Base-by-base conservation (phyloP, 1,284 basidiomycete species). In the Ustilago trichophora region DNA sequence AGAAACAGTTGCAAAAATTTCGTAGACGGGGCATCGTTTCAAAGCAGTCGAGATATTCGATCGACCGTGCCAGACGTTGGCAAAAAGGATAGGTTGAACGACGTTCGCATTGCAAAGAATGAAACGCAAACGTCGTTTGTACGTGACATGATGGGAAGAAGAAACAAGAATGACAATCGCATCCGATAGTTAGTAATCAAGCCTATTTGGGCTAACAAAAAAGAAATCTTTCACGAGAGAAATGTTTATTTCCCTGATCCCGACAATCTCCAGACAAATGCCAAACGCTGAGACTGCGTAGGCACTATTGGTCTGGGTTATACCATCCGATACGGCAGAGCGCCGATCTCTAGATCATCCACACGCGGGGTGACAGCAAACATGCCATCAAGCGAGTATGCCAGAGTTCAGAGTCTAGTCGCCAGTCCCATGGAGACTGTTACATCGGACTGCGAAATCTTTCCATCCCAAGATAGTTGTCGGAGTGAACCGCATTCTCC, bases 31-130 rank as follows among this genome's bases (percentile, higher is more conserved):
- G 46, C 47, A 62, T 60, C 64, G 57, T 51, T 63, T 63, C 55
- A 63, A 47, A 52, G 63, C 56, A 49, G 44, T 55, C 52, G 55
- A 34, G 13, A 31, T 12, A 15, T 27, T 46, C 62, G 54, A 38
- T 49, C 48, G 19, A 21, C 7, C 27, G 27, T 7, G 46, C 50
- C 62, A 53, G 21, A 29, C 31, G 19, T 15, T 31, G 45, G 60
- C 38, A 32, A 24, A 46, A 16, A n/a, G n/a, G 11, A 46, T 26
- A 21, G 42, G 38, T 35, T 46, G 33, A 18, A 74, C 72, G 67
- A 74, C 68, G 68, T 69, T 73, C 54, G 69, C 68, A 74, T 74
- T 69, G 69, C 69, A 72, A 38, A 46, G 59, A 52, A 69, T 69
- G 66, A 52, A 69, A 69, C 58, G 65, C 65, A 68, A 68, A 62